A percentile compares a stretch with the other conserved stretches of the same genome.
phyloP scores from a whole-genome alignment of 208 protist species.

The Sergeia podlipaevii region DNA sequence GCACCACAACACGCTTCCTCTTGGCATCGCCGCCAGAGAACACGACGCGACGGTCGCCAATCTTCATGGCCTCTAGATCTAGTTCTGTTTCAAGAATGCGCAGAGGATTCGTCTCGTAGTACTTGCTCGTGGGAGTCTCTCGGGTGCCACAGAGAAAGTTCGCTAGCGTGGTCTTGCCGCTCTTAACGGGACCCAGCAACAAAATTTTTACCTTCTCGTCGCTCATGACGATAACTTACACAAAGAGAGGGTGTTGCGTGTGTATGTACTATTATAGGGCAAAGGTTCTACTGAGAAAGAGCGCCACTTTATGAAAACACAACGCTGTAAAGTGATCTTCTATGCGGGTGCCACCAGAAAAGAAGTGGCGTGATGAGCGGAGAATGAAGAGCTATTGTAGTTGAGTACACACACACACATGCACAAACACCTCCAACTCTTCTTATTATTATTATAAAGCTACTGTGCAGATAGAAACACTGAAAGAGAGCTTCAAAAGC shows the following conservation, averaged over 20 bases:
- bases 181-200: slow-evolving; percentile 73
- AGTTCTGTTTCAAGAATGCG: slow-evolving; percentile 89
- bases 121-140: slow-evolving; percentile 73
- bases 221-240: slow-evolving; percentile 20
- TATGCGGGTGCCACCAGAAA: too few relatives aligned
- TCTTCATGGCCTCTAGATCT: slow-evolving; percentile 50
- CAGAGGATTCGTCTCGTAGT: slow-evolving; percentile 83
- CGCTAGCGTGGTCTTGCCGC: slow-evolving; percentile 79
- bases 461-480: not conserved
- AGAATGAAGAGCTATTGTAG: too few relatives aligned
- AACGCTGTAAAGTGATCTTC: too few relatives aligned
- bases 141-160: slow-evolving; percentile 81
- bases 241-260: slow-evolving; percentile 1
- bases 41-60: slow-evolving; percentile 50
- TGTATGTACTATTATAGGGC: not conserved
- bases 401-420: too few relatives aligned
- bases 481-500: not conserved
- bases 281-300: slow-evolving; percentile 1
- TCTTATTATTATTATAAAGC: not conserved
- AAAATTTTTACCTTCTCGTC: slow-evolving; percentile 82
- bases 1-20: slow-evolving; percentile 49
- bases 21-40: slow-evolving; percentile 48
- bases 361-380: too few relatives aligned
- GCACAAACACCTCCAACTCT: not conserved
- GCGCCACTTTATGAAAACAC: too few relatives aligned